Percentiles rank a stretch among this genome's conserved stretches.
Conservation (phyloP, 352 stramenopile genomes). For the Phytopythium ostracodes region DNA sequence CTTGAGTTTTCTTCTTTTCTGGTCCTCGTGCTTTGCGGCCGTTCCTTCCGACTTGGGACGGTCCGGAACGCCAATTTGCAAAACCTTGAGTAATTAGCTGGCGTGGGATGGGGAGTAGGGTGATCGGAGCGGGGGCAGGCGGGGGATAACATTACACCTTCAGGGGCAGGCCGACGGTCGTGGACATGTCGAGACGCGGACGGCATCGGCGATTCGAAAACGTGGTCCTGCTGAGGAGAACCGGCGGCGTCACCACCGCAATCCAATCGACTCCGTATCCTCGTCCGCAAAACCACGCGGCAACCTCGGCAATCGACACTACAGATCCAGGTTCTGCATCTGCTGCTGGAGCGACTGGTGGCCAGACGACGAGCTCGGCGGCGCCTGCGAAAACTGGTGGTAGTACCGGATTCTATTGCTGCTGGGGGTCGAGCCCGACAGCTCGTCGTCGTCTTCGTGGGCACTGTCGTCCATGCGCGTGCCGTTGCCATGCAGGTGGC, state of each 20-base stretch:
- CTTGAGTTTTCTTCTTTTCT: constrained; percentile 8
- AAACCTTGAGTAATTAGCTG: constrained; percentile 8
- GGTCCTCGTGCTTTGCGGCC: constrained; percentile 5
- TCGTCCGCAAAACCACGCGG: background rate
- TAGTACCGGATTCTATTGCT: constrained; percentile 66
- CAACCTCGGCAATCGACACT: constrained; percentile 15
- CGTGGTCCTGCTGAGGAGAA: background rate
- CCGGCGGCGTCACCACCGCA: background rate
- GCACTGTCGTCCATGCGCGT: constrained; percentile 52
- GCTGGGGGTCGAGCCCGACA: constrained; percentile 54
- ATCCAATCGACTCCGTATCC: background rate
- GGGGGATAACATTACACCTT: constrained; percentile 11
- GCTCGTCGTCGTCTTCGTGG: constrained; percentile 61
- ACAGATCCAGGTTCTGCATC: constrained; percentile 80
- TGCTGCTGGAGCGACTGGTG: constrained; percentile 45
- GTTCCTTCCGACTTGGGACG: background rate
- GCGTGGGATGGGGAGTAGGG: background rate
- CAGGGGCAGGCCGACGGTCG: background rate
- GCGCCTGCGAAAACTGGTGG: constrained; percentile 35
- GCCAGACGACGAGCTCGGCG: constrained; percentile 18
- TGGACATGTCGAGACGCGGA: background rate
- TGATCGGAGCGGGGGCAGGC: background rate
- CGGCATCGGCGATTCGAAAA: background rate
- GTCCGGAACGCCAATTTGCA: constrained; percentile 2
- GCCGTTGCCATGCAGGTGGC: constrained; percentile 42